phyloP scores from a whole-genome alignment of 768 basidiomycete genomes.

The Mrakia blollopis region DNA sequence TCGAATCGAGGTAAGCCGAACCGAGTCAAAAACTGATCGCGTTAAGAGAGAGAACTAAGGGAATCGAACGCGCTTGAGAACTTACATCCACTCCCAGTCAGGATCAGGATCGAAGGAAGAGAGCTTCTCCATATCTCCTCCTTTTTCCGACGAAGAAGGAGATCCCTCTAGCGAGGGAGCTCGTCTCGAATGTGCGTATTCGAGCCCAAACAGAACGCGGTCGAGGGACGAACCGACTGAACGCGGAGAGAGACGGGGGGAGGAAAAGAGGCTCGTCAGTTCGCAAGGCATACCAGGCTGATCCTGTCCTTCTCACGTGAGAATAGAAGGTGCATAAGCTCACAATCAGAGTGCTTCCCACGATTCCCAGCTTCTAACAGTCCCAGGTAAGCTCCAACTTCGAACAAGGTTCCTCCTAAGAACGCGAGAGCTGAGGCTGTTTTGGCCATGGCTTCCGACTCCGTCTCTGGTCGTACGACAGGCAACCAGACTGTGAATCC shows the following conservation, averaged over 20 bases:
- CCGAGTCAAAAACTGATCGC: neutral
- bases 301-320: too few species aligned
- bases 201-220: constrained; percentile 3
- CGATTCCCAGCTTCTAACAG: constrained; percentile 52
- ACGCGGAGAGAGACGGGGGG: constrained; percentile 30
- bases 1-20: neutral
- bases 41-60: too few species aligned
- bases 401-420: constrained; percentile 59
- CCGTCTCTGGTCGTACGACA: neutral
- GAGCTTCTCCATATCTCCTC: neutral
- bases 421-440: constrained; percentile 54
- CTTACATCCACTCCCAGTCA: constrained; percentile 13
- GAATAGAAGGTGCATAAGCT: neutral
- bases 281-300: too few species aligned
- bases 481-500: constrained; percentile 27
- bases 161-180: neutral
- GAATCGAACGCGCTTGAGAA: neutral
- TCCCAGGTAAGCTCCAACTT: constrained; percentile 54
- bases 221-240: constrained; percentile 34
- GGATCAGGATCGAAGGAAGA: neutral
- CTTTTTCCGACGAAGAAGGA: constrained; percentile 12
- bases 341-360: constrained; percentile 26
- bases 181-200: constrained; percentile 27
- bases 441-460: neutral
- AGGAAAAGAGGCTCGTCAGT: constrained; percentile 35